These are phyloP conservation scores for Lactarius vividus DNA, from an alignment of 768 basidiomycete genomes.

Conservation along the genomic window DNA sequence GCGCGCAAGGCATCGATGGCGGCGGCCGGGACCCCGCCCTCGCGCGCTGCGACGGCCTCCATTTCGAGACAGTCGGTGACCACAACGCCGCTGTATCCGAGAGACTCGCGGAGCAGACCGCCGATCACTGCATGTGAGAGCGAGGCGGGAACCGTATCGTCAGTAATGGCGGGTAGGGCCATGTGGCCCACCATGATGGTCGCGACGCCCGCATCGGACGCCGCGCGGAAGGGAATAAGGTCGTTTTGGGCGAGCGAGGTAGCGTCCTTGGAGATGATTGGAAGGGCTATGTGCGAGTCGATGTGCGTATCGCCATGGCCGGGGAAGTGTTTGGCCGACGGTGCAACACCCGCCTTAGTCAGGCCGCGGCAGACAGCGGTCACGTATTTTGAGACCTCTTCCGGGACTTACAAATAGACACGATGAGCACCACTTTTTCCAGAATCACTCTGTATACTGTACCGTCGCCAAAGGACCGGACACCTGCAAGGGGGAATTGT, in stretches of 20 bases:
- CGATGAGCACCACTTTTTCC: neutral
- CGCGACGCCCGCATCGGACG: slow-evolving; percentile 44
- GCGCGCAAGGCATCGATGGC: slow-evolving; percentile 57
- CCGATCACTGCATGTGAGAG: slow-evolving; percentile 53
- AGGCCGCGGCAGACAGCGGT: slow-evolving; percentile 49
- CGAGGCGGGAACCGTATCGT: slow-evolving; percentile 56
- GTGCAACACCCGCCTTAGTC: slow-evolving; percentile 48
- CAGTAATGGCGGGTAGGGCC: slow-evolving; percentile 58
- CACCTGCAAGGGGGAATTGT: slow-evolving; percentile 40
- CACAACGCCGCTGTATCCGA: slow-evolving; percentile 56
- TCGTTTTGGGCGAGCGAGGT: slow-evolving; percentile 46
- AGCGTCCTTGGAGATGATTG: slow-evolving; percentile 52
- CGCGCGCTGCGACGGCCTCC: slow-evolving; percentile 57
- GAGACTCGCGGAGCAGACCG: slow-evolving; percentile 47
- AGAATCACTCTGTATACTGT: slow-evolving; percentile 37
- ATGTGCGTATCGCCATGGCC: slow-evolving; percentile 73
- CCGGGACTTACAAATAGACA: slow-evolving; percentile 45
- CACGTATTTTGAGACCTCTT: slow-evolving; percentile 48
- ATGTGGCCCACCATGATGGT: slow-evolving; percentile 76
- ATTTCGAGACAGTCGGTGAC: slow-evolving; percentile 79
- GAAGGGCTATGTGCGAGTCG: slow-evolving; percentile 68
- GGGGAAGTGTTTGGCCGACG: slow-evolving; percentile 69
- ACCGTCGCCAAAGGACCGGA: slow-evolving; percentile 72
- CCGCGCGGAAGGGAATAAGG: slow-evolving; percentile 52
- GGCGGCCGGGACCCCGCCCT: slow-evolving; percentile 49